These are phyloP conservation scores for Ophiognomonia clavigignenti-juglandacearum DNA, from an alignment of 2,329 filamentous ascomycete species.

Conservation along the genomic window DNA sequence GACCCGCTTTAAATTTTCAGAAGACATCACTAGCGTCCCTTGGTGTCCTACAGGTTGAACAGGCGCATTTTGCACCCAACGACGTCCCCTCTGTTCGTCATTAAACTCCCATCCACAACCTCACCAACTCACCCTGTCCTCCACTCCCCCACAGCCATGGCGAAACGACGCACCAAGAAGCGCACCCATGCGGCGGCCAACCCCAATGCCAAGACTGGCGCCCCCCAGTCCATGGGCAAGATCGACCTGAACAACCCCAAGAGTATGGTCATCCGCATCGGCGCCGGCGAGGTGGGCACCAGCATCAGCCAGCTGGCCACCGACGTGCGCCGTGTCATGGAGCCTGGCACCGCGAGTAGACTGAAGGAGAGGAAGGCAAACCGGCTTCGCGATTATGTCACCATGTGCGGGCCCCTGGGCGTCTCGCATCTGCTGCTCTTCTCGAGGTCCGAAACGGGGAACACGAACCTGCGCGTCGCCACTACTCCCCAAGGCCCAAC, in stretches of 20 bases:
- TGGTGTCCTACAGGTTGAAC: too few relatives aligned
- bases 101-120: background rate
- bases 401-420: conserved; percentile 91
- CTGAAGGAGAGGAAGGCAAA: conserved; percentile 88
- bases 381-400: conserved; percentile 83
- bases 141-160: conserved; percentile 50
- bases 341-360: conserved; percentile 85
- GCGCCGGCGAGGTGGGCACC: conserved; percentile 86
- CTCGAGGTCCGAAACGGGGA: conserved; percentile 81
- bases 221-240: conserved; percentile 50
- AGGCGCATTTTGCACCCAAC: too few relatives aligned
- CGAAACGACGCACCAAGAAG: conserved; percentile 78
- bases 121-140: background rate
- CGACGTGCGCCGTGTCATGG: conserved; percentile 91
- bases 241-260: conserved; percentile 71
- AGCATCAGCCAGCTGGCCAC: conserved; percentile 87
- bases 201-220: conserved; percentile 48
- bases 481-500: conserved; percentile 88
- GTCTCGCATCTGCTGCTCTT: conserved; percentile 92
- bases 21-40: too few relatives aligned
- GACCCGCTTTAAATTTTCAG: conserved; percentile 28
- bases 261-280: conserved; percentile 97
- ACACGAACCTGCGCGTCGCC: conserved; percentile 86
- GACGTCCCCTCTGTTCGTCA: background rate
- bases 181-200: conserved; percentile 73